Conservation (phyloP, 2,329 filamentous ascomycete species). For the Salinomyces thailandicus region DNA sequence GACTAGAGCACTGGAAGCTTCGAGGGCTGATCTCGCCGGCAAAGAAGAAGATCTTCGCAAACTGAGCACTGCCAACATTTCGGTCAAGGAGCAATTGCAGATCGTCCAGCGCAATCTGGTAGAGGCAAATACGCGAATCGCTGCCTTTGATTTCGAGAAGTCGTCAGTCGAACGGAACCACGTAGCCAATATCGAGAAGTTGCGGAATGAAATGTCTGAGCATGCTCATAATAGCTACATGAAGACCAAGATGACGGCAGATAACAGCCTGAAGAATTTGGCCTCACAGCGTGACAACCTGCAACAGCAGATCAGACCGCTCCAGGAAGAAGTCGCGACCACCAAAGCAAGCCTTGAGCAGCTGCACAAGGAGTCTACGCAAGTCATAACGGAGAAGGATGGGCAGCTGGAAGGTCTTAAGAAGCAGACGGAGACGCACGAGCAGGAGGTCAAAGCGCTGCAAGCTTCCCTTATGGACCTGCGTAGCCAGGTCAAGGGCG, state of each 20-base stretch:
- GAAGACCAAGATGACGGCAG: slow-evolving; percentile 5
- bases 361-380: not conserved
- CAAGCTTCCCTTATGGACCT: slow-evolving; percentile 2
- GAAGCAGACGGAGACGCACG: not conserved
- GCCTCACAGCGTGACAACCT: slow-evolving; percentile 5
- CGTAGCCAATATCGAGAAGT: slow-evolving; percentile 5
- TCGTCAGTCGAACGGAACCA: slow-evolving; percentile 3
- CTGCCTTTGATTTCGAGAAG: slow-evolving; percentile 5
- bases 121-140: not conserved
- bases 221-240: slow-evolving; percentile 1
- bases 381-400: not conserved
- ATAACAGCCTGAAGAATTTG: slow-evolving; percentile 10
- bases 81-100: slow-evolving; percentile 4
- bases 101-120: slow-evolving; percentile 2
- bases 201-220: slow-evolving; percentile 4
- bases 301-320: slow-evolving; percentile 2
- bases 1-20: slow-evolving; percentile 1
- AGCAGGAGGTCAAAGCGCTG: slow-evolving; percentile 1
- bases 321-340: slow-evolving; percentile 4
- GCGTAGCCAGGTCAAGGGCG: not conserved
- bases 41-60: slow-evolving; percentile 3
- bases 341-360: slow-evolving; percentile 5
- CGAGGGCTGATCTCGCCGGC: slow-evolving; percentile 2
- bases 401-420: not conserved
- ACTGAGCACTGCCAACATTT: slow-evolving; percentile 1